Conservation (phyloP, 2,329 filamentous ascomycete species). For the Botrytis sinoallii region DNA sequence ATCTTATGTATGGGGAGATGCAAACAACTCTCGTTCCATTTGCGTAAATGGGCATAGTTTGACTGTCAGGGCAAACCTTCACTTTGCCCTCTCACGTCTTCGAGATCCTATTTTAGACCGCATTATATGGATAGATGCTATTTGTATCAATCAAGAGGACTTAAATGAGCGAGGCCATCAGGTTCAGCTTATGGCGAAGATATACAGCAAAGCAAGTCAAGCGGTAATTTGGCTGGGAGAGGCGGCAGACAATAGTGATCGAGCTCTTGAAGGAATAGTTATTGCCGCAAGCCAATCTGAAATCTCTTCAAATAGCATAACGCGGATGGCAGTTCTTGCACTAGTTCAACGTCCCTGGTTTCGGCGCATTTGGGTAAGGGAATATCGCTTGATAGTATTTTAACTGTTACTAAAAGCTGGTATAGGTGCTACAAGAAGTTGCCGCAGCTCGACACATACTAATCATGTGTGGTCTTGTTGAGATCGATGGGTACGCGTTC, state of each 20-base stretch:
- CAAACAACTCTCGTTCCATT: not conserved
- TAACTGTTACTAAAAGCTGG: not conserved
- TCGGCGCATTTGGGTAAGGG: not conserved
- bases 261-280: not conserved
- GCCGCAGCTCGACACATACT: not conserved
- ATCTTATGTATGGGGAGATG: not conserved
- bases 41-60: not conserved
- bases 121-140: not conserved
- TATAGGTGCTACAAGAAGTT: not conserved
- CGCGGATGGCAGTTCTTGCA: not conserved
- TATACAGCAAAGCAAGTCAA: slow-evolving; percentile 19
- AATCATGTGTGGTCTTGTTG: not conserved
- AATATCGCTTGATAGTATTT: too few relatives aligned
- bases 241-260: not conserved
- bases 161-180: slow-evolving; percentile 10
- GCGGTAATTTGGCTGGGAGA: slow-evolving; percentile 14
- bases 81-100: not conserved
- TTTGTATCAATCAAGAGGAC: not conserved
- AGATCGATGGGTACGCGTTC: not conserved
- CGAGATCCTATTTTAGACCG: not conserved
- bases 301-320: accelerated
- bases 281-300: not conserved
- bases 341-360: not conserved
- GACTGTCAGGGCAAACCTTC: not conserved
- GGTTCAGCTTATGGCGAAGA: slow-evolving; percentile 20